Evolutionary conservation across 345 rosid species (phyloP).

Genomic region (sweet orange (Citrus sinensis)): DNA sequence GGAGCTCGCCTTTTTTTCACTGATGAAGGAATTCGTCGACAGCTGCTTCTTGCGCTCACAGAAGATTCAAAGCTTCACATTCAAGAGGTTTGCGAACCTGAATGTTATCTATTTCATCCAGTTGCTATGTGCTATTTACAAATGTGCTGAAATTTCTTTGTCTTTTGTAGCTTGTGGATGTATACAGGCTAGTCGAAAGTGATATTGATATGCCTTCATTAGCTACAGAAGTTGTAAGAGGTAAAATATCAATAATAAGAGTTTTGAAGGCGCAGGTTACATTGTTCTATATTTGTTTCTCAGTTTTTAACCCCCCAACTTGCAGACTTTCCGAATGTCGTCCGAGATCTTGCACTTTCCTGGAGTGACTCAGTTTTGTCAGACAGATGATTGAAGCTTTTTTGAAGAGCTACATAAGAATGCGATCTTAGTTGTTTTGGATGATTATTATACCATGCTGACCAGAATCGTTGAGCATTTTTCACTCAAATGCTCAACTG

Average conservation of each 20-base stretch:
- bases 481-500: neutral
- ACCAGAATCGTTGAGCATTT: neutral
- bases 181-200: slow-evolving; percentile 79
- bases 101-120: neutral
- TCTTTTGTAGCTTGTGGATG: slow-evolving; percentile 72
- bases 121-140: neutral
- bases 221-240: slow-evolving; percentile 69
- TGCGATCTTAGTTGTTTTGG: neutral
- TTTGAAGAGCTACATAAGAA: slow-evolving; percentile 12
- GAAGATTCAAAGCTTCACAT: slow-evolving; percentile 95
- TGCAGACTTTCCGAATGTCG: slow-evolving; percentile 76
- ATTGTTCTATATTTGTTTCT: neutral
- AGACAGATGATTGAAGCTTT: slow-evolving; percentile 36
- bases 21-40: slow-evolving; percentile 85
- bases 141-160: slow-evolving; percentile 12
- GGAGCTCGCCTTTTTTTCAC: slow-evolving; percentile 87
- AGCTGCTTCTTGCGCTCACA: slow-evolving; percentile 86
- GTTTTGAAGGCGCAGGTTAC: neutral
- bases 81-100: slow-evolving; percentile 58
- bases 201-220: slow-evolving; percentile 73
- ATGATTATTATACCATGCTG: neutral
- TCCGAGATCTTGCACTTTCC: slow-evolving; percentile 69
- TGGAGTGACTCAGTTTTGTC: slow-evolving; percentile 79
- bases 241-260: slow-evolving; percentile 26
- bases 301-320: neutral